Evolutionary conservation across 2,329 filamentous ascomycete species (phyloP), one percentile per base, ranked within the genome.

Genomic region (Bipolaris bicolor): DNA sequence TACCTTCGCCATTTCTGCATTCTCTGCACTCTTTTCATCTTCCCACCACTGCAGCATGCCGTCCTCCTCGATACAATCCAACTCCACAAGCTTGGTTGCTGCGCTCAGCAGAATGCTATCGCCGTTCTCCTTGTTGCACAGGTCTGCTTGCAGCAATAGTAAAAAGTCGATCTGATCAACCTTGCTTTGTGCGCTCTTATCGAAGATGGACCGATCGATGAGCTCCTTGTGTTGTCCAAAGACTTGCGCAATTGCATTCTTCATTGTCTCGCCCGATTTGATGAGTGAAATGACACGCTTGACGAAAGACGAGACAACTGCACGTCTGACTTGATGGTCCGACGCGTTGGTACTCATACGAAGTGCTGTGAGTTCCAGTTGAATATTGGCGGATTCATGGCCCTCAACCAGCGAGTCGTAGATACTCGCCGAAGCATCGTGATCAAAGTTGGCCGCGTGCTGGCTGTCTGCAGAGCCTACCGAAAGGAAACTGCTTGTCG

Each of bases 321-420:
- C 92, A 33, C 89, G 88, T 43, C 94, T 90, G 70, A 98, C 91
- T 76, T 95, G 90, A 63, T 89, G 85, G 70, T 97, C 94, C 1
- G 92, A 93, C 2, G 95, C 95, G 70, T 98, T 92, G 69, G 90
- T 91, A 52, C 89, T 90, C 76, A 99, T 91, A 10, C 94, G 89
- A n/a, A 98, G 83, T 45, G 92, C 91, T 81, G 93, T 96, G 61
- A 99, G 90, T 75, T 99, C 95, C 33, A 98, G 85, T 74, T 94
- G 92, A 69, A 97, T 93, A 62, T 96, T 95, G 72, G 96, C 91
- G 10, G 87, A 86, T 13, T 86, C 85, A 48, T 86, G 81, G 20
- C 88, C 89, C 58, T 87, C 85, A 49, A 90, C 88, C 40, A 98
- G 83, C 22, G 92, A 90, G 69, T 97, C 93, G 60, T 93, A 84